Evolutionary conservation across 1,284 basidiomycete genomes (phyloP), one percentile per base, ranked within the genome.

Genomic region (Pascua sp.): DNA sequence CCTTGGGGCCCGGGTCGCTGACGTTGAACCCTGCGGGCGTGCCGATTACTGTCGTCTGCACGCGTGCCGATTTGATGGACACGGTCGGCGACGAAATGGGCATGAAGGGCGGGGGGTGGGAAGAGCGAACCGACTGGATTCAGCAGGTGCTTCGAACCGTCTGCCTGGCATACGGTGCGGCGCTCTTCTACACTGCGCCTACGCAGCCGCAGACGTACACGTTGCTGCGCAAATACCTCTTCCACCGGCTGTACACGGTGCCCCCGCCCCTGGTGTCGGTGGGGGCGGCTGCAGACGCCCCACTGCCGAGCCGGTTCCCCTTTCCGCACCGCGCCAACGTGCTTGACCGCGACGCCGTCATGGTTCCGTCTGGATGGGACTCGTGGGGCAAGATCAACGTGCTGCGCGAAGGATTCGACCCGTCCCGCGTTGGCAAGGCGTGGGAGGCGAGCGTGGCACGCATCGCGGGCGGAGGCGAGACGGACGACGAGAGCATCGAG

Each of bases 361-460:
- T 96, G 48, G 86, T 98, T 1, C 96, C 95, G 1, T 83, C 89
- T 1, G 96, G 95, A 2, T 98, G 95, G 96, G 95, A 98, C 74
- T 90, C 88, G 62, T 97, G 91, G 89, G 93, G 92, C 4, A 98
- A 98, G 81, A 97, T 98, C 62, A 82, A 83, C 4, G 89, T 97
- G 2, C 78, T 98, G 54, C 81, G 92, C 49, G 95, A 98, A 46
- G 88, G 90, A 0, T 98, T 98, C 67, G 91, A 96, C 60, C 86
- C 90, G 1, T 86, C 84, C 51, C 74, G 82, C 47, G 89, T 91
- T 83, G 86, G 85, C 2, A 86, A 87, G 54, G 90, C 88, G 18
- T 97, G 91, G 90, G 89, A 91, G 60, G 78, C 60, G 9, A 73
- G 74, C 49, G 47, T 77, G 48, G 53, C 45, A n/a, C 53, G 54